Evolutionary conservation across 2,329 filamentous ascomycete genomes (phyloP).

Genomic region (Diaporthe nobilis): DNA sequence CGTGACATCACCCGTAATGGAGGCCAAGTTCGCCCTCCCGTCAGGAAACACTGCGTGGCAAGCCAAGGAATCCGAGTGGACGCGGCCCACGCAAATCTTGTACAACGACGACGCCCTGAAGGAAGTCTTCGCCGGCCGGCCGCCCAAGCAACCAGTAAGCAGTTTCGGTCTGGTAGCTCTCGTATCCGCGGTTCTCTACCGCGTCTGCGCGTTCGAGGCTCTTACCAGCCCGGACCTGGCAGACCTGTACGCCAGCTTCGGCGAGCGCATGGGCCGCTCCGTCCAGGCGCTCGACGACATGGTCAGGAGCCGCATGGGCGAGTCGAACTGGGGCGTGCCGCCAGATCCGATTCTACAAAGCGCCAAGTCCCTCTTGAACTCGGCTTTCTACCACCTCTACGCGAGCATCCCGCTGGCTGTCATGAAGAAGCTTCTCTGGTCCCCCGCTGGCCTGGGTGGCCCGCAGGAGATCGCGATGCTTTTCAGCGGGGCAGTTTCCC

Average conservation of each 20-base stretch:
- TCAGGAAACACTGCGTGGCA: background rate
- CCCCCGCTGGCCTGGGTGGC: background rate
- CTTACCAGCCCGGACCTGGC: background rate
- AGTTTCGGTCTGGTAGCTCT: background rate
- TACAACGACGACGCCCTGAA: background rate
- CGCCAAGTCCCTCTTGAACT: background rate
- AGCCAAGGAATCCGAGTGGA: background rate
- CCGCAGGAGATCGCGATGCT: background rate
- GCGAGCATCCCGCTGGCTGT: background rate
- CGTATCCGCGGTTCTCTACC: background rate
- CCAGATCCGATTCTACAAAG: background rate
- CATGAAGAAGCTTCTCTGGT: slow-evolving; percentile 6
- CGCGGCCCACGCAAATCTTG: background rate
- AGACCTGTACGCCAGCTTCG: background rate
- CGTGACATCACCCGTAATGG: background rate
- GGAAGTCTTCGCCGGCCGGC: background rate
- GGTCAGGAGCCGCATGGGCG: background rate
- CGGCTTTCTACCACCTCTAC: slow-evolving; percentile 1
- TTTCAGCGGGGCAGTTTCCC: background rate
- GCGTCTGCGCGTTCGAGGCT: background rate
- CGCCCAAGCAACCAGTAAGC: background rate
- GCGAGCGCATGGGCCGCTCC: background rate
- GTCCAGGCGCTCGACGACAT: background rate
- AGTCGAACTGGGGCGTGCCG: background rate
- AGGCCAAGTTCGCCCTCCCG: background rate